These are phyloP conservation scores for Tetrapisispora phaffii DNA, from an alignment of 805 yeast genomes.

Conservation along the genomic window DNA sequence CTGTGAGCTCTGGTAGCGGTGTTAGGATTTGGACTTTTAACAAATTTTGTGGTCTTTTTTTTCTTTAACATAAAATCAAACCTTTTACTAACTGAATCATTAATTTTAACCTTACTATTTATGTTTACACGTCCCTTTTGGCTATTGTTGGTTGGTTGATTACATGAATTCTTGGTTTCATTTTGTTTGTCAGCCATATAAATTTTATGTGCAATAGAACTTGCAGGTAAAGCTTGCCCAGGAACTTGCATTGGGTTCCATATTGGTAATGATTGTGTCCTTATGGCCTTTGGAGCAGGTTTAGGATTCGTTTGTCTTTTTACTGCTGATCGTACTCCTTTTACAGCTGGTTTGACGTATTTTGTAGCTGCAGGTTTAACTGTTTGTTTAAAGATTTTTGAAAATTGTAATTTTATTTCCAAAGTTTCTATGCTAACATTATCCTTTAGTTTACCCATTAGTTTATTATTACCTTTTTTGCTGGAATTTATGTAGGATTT, in stretches of 20 bases:
- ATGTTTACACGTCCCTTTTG: slow-evolving; percentile 9
- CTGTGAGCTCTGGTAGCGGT: slow-evolving; percentile 10
- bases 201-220: slow-evolving; percentile 29
- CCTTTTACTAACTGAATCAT: slow-evolving; percentile 27
- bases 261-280: slow-evolving; percentile 38
- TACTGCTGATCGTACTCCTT: slow-evolving; percentile 1
- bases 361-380: neutral
- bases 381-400: slow-evolving; percentile 15
- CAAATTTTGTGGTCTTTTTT: slow-evolving; percentile 8
- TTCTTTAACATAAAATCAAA: slow-evolving; percentile 28
- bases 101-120: slow-evolving; percentile 17
- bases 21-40: neutral
- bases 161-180: slow-evolving; percentile 7
- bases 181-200: slow-evolving; percentile 26
- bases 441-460: neutral
- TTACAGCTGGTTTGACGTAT: slow-evolving; percentile 1
- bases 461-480: slow-evolving; percentile 6
- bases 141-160: slow-evolving; percentile 3
- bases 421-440: slow-evolving; percentile 19
- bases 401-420: slow-evolving; percentile 27
- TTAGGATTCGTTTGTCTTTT: slow-evolving; percentile 33
- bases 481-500: slow-evolving; percentile 14
- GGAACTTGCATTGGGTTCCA: slow-evolving; percentile 23
- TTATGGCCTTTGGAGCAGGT: slow-evolving; percentile 39
- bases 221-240: slow-evolving; percentile 13